These are phyloP conservation scores for Trypanosoma theileri DNA, from an alignment of 208 protist genomes.

Conservation along the genomic window DNA sequence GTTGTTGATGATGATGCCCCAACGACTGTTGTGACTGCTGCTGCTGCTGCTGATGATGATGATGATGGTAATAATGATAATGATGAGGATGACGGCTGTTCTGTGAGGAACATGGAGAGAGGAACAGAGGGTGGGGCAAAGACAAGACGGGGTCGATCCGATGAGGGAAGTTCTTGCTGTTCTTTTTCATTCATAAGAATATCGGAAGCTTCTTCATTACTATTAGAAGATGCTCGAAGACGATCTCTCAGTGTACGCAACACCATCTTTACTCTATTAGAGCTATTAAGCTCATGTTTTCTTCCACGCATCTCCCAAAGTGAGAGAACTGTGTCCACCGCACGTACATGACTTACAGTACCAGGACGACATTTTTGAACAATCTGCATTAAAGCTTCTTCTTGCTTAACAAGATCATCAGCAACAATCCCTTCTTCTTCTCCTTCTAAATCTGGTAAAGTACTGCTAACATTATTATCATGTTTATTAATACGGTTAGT, in stretches of 20 bases:
- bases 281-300: conserved; percentile 32
- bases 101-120: conserved; percentile 21
- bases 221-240: not conserved
- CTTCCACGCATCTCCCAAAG: conserved; percentile 39
- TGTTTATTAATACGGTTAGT: too few species aligned
- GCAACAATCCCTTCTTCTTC: too few species aligned
- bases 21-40: not conserved
- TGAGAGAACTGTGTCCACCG: conserved; percentile 35
- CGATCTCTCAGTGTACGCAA: conserved; percentile 7
- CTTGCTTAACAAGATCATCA: not conserved
- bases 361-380: conserved; percentile 32
- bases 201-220: not conserved
- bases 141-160: conserved; percentile 9
- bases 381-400: conserved; percentile 18
- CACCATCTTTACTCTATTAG: conserved; percentile 5
- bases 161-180: not conserved
- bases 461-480: too few species aligned
- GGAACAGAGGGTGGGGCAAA: conserved; percentile 31
- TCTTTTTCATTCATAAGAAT: conserved; percentile 19
- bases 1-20: not conserved
- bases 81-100: not conserved
- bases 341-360: conserved; percentile 47
- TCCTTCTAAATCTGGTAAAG: too few species aligned
- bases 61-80: too few species aligned
- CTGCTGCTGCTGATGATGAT: not conserved